phyloP scores from a whole-genome alignment of 805 yeast genomes.

The Ogataea neopini region DNA sequence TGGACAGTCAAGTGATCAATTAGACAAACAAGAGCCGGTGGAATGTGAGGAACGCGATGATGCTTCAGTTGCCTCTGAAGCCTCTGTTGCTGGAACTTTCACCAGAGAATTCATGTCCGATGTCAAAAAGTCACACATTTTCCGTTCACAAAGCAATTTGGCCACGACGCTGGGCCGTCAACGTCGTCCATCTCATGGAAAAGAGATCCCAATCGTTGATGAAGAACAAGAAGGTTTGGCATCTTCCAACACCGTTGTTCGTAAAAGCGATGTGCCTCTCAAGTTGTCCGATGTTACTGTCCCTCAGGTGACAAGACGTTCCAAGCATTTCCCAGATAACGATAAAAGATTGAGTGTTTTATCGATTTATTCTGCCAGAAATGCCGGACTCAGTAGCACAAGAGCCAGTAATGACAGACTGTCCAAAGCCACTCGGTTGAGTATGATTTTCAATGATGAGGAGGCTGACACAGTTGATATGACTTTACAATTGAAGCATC shows the following conservation, averaged over 20 bases:
- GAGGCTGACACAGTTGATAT: constrained; percentile 28
- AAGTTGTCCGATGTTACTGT: constrained; percentile 62
- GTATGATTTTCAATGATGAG: constrained; percentile 32
- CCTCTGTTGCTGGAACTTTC: constrained; percentile 27
- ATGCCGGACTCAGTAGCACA: constrained; percentile 22
- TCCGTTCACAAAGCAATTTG: constrained; percentile 38
- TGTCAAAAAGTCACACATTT: constrained; percentile 44
- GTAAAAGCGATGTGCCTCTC: constrained; percentile 41
- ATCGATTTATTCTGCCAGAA: constrained; percentile 67
- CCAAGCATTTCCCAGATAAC: constrained; percentile 59
- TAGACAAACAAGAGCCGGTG: too few relatives aligned
- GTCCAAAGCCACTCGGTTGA: constrained; percentile 29
- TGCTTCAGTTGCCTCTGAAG: constrained; percentile 1
- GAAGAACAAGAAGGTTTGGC: constrained; percentile 14
- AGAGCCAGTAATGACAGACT: constrained; percentile 15
- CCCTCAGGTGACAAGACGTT: constrained; percentile 71
- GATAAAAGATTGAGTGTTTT: constrained; percentile 72
- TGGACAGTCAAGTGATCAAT: too few relatives aligned
- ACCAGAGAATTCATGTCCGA: constrained; percentile 47
- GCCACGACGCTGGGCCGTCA: background rate
- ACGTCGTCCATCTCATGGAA: background rate
- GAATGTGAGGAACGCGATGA: background rate
- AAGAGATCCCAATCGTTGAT: constrained; percentile 13
- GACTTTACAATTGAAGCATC: constrained; percentile 16
- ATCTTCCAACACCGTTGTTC: constrained; percentile 22